Evolutionary conservation across 108 stramenopile genomes (phyloP), one percentile per base, ranked within the genome.

Genomic region (Fragilaria crotonensis): DNA sequence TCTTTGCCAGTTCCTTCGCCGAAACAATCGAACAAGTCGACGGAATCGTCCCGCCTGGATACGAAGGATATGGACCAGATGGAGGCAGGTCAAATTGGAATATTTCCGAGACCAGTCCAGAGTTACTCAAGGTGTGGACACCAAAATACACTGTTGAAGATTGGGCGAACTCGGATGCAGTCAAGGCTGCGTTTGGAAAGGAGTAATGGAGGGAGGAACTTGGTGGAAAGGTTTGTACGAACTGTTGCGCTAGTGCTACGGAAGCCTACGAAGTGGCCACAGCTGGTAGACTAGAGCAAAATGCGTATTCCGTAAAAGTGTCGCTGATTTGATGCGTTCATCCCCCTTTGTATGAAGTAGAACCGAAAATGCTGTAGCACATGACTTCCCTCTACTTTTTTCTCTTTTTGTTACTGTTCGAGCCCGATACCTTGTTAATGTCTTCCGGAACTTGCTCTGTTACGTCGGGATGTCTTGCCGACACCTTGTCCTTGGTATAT

Each of bases 401-500:
- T 41, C 36, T 7, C 14, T 41, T 41, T 14, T 41, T 41, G 7
- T 7, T 14, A 14, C 36, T 41, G 14, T 41, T 41, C 11, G 36
- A 41, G 14, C 14, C 14, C 36, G 36, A 14, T 41, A 14, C 36
- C 14, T 41, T 41, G 36, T 7, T 11, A 7, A 14, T 41, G 7
- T 41, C 36, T 7, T 41, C 36, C 7, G 7, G 14, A 7, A 41
- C 7, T 41, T 41, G 36, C 14, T 41, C 36, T 7, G 36, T 11
- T 41, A 11, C 36, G 14, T 41, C 36, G 36, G 36, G 14, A 41
- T 41, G 36, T 41, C 36, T 57, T 49, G 31, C 28, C 7, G 23
- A 14, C 22, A 76, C 64, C 45, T 62, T 56, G 21, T 56, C 67
- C 32, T 29, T 36, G 23, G 76, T 71, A 48, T 79, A 91, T 21